phyloP scores from a whole-genome alignment of 1,139 yeast genomes.

The Geotrichum phurueaensis region DNA sequence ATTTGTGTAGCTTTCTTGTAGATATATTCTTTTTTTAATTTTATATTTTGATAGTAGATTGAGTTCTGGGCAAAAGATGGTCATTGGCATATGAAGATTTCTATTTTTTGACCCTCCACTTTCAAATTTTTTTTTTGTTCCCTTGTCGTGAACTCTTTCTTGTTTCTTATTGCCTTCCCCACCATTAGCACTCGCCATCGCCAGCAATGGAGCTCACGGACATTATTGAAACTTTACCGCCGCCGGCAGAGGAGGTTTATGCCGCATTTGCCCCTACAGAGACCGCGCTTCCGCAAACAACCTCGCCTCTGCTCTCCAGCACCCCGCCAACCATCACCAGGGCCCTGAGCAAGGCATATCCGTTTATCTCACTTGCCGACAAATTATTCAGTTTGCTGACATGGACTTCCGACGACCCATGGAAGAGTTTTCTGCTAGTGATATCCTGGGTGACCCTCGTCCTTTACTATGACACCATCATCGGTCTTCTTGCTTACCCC shows the following conservation, averaged over 20 bases:
- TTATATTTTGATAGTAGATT: background rate
- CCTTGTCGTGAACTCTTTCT: background rate
- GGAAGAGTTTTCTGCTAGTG: constrained; percentile 65
- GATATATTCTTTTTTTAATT: background rate
- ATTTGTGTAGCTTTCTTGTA: too few species aligned
- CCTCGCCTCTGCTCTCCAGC: constrained; percentile 38
- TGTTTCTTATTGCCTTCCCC: background rate
- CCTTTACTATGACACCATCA: constrained; percentile 67
- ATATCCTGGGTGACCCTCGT: constrained; percentile 54
- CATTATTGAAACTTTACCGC: constrained; percentile 11
- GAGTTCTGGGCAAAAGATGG: background rate
- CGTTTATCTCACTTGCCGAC: constrained; percentile 69
- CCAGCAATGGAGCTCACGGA: constrained; percentile 5
- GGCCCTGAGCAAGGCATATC: constrained; percentile 75
- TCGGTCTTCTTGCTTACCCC: constrained; percentile 60
- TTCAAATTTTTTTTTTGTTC: background rate
- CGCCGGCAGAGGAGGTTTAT: constrained; percentile 18
- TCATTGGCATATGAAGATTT: background rate
- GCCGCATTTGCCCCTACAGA: constrained; percentile 34
- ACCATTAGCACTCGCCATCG: background rate
- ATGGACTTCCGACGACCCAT: constrained; percentile 85
- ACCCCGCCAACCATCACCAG: constrained; percentile 91
- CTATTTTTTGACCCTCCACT: background rate
- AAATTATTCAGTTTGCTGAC: constrained; percentile 66
- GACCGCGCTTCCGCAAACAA: constrained; percentile 32